Percentiles rank a stretch among this genome's conserved stretches.
phyloP scores from a whole-genome alignment of 2,329 filamentous ascomycete species.

The Acarospora socialis region DNA sequence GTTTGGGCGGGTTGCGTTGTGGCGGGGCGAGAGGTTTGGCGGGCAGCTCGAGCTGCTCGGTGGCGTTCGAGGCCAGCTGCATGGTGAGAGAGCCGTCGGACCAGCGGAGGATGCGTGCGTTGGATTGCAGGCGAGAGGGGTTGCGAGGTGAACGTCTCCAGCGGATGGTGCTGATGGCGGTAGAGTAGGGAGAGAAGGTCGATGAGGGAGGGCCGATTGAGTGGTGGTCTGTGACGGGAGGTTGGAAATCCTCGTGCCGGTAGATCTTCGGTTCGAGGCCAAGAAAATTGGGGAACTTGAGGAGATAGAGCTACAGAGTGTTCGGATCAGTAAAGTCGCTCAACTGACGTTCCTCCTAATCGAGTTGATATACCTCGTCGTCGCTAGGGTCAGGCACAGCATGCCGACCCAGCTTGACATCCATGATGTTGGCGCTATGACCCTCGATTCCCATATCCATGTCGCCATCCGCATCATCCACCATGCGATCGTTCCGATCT shows the following conservation, averaged over 20 bases:
- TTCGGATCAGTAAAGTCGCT: too few species aligned
- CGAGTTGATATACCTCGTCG: conserved; percentile 29
- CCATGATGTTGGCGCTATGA: conserved; percentile 27
- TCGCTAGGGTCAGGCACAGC: conserved; percentile 42
- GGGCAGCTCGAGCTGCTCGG: conserved; percentile 45
- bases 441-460: conserved; percentile 6
- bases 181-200: conserved; percentile 45
- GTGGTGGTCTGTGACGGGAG: conserved; percentile 40
- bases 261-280: conserved; percentile 48
- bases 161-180: conserved; percentile 49
- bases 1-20: conserved; percentile 32
- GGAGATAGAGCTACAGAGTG: conserved; percentile 39
- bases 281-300: conserved; percentile 50
- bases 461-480: conserved; percentile 27
- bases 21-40: conserved; percentile 44
- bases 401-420: conserved; percentile 42
- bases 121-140: conserved; percentile 44
- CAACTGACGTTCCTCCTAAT: conserved; percentile 24
- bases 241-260: conserved; percentile 45
- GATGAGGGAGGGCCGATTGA: conserved; percentile 29
- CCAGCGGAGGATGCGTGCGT: conserved; percentile 52
- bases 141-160: conserved; percentile 52
- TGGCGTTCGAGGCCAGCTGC: conserved; percentile 48
- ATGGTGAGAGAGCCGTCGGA: conserved; percentile 53
- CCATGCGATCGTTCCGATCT: conserved; percentile 38